Base-by-base conservation (phyloP, 805 yeast species). In the Naumovozyma castellii region DNA sequence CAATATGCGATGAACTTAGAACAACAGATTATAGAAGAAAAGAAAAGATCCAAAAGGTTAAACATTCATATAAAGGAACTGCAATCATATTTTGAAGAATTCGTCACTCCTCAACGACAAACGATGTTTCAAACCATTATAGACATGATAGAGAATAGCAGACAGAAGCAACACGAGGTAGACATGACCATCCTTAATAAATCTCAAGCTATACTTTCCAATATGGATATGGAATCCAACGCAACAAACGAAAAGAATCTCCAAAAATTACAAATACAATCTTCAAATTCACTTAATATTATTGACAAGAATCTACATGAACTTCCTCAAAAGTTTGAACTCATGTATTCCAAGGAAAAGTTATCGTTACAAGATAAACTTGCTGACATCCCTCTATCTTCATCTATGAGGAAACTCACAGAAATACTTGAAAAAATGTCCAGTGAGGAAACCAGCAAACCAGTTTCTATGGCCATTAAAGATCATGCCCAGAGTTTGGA, bases 31-130 rank as follows among this genome's bases (percentile, higher is more conserved):
- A 18, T 20, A 17, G 22, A 25, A 4, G 47, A 49, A 33, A 43
- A 43, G 22, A 36, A 36, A 3, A 37, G 30, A 3, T 25, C 41
- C 4, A 36, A 41, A 15, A 34, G 40, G 4, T 37, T 43, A 0
- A 35, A 45, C 22, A 36, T 35, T n/a, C 37, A 44, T 20, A 13
- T 49, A n/a, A 27, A 37, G 15, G 14, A 27, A 2, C 28, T 51
- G 14, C 35, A 44, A 28, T 8, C 32, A 2, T 51, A 43, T 35
- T 47, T 47, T 14, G 14, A 45, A 16, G 42, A 42, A 1, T 32
- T 47, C 30, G 39, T 53, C 10, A 27, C 34, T 2, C 37, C 32
- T 25, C 45, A 48, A 14, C 41, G 55, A 16, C 27, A 25, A 3
- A 18, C 18, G 2, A 39, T 47, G 1, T 44, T 45, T 30, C 10